Conservation (phyloP, 2,329 filamentous ascomycete species). For the Elsinoe batatas region DNA sequence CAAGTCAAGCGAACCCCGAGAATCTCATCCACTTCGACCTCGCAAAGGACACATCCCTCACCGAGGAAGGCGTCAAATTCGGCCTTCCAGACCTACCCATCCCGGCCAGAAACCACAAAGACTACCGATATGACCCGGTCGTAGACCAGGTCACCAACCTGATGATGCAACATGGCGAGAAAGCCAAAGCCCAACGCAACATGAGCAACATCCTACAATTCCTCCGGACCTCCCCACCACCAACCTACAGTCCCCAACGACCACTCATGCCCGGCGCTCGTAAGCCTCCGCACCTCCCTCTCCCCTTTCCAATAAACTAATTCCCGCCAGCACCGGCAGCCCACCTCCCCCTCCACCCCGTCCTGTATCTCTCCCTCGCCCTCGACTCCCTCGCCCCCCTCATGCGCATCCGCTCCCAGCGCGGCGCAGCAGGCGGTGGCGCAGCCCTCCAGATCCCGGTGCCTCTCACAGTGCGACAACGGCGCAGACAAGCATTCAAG, state of each 20-base stretch:
- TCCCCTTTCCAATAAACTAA: not conserved
- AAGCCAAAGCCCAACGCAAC: slow-evolving; percentile 83
- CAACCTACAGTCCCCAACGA: slow-evolving; percentile 59
- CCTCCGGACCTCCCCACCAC: slow-evolving; percentile 75
- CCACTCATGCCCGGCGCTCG: slow-evolving; percentile 61
- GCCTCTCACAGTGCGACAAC: slow-evolving; percentile 18
- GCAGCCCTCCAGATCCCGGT: slow-evolving; percentile 33
- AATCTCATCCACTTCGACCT: not conserved
- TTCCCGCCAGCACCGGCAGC: slow-evolving; percentile 51
- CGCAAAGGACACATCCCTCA: not conserved
- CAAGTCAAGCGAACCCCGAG: not conserved
- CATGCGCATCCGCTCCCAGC: slow-evolving; percentile 64
- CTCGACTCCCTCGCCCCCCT: slow-evolving; percentile 90
- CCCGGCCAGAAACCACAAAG: slow-evolving; percentile 53
- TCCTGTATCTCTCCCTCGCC: slow-evolving; percentile 79
- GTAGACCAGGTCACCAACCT: slow-evolving; percentile 81
- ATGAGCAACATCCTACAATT: slow-evolving; percentile 73
- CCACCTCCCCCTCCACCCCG: slow-evolving; percentile 78
- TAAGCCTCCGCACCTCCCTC: slow-evolving; percentile 1
- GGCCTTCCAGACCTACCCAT: slow-evolving; percentile 59
- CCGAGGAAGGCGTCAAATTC: slow-evolving; percentile 56
- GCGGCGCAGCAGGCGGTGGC: slow-evolving; percentile 78
- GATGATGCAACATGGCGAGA: slow-evolving; percentile 85
- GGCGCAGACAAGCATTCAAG: slow-evolving; percentile 27
- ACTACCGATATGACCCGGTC: slow-evolving; percentile 76